Evolutionary conservation across 176 grass and related monocot genomes (phyloP).

Genomic region (Lolium perenne): DNA sequence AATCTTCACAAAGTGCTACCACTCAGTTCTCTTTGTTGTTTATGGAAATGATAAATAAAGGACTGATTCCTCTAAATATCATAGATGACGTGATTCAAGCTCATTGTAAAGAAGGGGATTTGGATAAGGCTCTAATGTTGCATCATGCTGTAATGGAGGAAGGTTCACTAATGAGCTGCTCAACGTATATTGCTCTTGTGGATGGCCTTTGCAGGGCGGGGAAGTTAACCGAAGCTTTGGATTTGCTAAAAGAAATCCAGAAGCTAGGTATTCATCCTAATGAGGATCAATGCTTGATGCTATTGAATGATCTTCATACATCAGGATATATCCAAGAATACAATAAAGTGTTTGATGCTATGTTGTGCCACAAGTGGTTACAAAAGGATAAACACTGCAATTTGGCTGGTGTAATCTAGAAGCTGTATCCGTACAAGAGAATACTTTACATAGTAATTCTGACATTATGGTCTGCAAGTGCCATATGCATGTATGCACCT

Average conservation of each 20-base stretch:
- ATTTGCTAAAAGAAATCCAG: constrained; percentile 60
- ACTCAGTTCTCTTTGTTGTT: constrained; percentile 44
- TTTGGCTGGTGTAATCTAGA: constrained; percentile 37
- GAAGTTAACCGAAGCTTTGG: constrained; percentile 49
- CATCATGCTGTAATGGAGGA: constrained; percentile 42
- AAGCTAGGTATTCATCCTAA: constrained; percentile 44
- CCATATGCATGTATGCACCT: too few species aligned
- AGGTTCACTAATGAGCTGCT: constrained; percentile 37
- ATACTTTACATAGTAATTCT: not conserved
- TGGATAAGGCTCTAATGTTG: constrained; percentile 54
- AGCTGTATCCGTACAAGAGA: constrained; percentile 16
- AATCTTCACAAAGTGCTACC: constrained; percentile 32
- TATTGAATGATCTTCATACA: constrained; percentile 42
- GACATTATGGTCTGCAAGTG: not conserved
- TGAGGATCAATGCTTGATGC: constrained; percentile 42
- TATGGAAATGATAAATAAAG: constrained; percentile 44
- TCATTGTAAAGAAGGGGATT: constrained; percentile 41
- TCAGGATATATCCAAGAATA: constrained; percentile 53
- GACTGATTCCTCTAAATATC: constrained; percentile 45
- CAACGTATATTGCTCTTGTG: constrained; percentile 45
- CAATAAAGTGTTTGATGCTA: constrained; percentile 49
- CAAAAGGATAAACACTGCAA: constrained; percentile 49
- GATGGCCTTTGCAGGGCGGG: constrained; percentile 46
- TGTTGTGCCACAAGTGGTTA: constrained; percentile 51
- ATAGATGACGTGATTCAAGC: constrained; percentile 46